These are phyloP conservation scores for Tribonema minus DNA, from an alignment of 108 stramenopile species.

Conservation along the genomic window DNA sequence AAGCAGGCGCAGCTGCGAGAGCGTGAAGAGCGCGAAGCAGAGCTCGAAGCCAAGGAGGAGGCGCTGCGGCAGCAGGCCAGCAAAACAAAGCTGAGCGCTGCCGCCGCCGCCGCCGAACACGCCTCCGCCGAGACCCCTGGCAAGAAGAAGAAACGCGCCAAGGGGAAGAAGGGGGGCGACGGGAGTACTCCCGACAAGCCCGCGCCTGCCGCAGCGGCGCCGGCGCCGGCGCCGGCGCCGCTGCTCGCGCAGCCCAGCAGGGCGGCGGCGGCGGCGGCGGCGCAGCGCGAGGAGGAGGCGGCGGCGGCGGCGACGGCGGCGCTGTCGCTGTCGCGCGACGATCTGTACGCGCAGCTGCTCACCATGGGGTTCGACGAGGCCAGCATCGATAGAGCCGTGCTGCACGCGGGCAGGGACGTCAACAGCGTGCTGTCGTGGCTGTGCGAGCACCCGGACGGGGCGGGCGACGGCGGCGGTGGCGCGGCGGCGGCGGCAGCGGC, in stretches of 20 bases:
- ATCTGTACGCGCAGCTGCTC: constrained; percentile 26
- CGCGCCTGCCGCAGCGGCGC: not conserved
- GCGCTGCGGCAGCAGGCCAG: not conserved
- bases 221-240: not conserved
- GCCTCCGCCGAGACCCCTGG: not conserved
- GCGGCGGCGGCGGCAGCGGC: not conserved
- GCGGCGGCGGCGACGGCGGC: not conserved
- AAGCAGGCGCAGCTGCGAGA: constrained; percentile 33
- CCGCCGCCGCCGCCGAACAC: not conserved
- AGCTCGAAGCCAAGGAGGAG: constrained; percentile 4
- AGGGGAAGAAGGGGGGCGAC: constrained; percentile 12
- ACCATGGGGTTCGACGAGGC: constrained; percentile 35
- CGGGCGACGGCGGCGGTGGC: not conserved
- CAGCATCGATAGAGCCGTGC: constrained; percentile 4
- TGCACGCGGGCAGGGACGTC: constrained; percentile 17
- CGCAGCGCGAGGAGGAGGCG: not conserved
- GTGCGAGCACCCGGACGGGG: constrained; percentile 25
- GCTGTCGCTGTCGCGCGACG: constrained; percentile 13
- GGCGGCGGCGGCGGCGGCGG: not conserved
- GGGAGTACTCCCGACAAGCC: not conserved
- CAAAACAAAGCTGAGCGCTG: not conserved
- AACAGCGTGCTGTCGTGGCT: constrained; percentile 30
- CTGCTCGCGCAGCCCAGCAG: not conserved
- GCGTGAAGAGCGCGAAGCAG: constrained; percentile 32
- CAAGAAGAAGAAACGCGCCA: constrained; percentile 2